Percentiles rank a stretch among this genome's conserved stretches.
These are phyloP conservation scores for Diphasiastrum complanatum DNA, from an alignment of 83 land plant species.

Conservation along the genomic window DNA sequence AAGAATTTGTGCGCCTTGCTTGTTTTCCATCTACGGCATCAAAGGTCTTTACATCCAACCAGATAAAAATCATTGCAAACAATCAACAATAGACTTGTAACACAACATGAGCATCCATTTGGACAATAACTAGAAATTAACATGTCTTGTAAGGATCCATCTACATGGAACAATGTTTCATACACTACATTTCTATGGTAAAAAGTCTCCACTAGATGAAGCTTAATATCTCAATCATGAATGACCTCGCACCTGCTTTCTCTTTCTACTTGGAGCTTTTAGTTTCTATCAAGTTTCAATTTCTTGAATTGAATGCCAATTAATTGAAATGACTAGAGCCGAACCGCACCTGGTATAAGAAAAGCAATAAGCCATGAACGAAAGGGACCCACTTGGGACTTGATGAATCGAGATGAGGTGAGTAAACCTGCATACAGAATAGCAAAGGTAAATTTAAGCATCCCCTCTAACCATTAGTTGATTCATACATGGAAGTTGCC, in stretches of 20 bases:
- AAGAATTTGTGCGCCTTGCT: slow-evolving; percentile 96
- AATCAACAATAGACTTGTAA: not conserved
- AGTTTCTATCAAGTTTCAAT: not conserved
- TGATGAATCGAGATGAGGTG: slow-evolving; percentile 68
- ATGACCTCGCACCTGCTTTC: too few relatives aligned
- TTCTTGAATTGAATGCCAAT: not conserved
- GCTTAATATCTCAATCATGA: not conserved
- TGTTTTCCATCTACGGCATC: slow-evolving; percentile 99
- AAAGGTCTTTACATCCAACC: slow-evolving; percentile 61
- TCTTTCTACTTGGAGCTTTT: not conserved
- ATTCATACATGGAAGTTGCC: too few relatives aligned
- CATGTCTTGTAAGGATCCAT: not conserved
- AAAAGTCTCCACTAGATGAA: not conserved
- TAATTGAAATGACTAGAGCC: not conserved
- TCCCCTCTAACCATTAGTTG: too few relatives aligned
- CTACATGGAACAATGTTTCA: not conserved
- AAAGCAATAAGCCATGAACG: slow-evolving; percentile 83
- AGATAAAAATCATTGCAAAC: not conserved
- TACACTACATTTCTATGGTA: not conserved
- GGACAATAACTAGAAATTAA: not conserved
- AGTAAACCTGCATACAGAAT: slow-evolving; percentile 65
- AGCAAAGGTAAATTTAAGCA: too few relatives aligned
- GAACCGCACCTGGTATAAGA: slow-evolving; percentile 98
- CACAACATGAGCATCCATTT: too few relatives aligned
- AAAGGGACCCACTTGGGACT: slow-evolving; percentile 93